These are phyloP conservation scores for Chalciporus piperatus DNA, from an alignment of 768 basidiomycete genomes.

Conservation along the genomic window DNA sequence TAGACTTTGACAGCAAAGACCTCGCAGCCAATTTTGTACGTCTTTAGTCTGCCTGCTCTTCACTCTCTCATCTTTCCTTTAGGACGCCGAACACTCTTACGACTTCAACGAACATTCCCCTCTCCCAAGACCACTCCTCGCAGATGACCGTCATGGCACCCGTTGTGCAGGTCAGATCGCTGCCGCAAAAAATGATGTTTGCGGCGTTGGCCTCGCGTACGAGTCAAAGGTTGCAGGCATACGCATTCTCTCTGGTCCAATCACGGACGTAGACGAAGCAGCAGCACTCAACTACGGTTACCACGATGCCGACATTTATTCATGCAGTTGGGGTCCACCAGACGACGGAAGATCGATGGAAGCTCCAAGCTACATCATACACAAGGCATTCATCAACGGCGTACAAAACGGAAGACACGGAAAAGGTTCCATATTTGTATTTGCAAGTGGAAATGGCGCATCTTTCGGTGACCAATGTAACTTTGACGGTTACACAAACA, in stretches of 20 bases:
- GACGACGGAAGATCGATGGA: slow-evolving; percentile 96
- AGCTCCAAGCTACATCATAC: slow-evolving; percentile 84
- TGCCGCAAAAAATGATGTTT: slow-evolving; percentile 87
- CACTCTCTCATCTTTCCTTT: background rate
- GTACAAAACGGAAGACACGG: slow-evolving; percentile 86
- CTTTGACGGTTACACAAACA: slow-evolving; percentile 99
- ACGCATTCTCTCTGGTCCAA: slow-evolving; percentile 91
- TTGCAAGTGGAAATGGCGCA: slow-evolving; percentile 96
- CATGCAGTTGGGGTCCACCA: slow-evolving; percentile 97
- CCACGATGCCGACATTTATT: slow-evolving; percentile 85
- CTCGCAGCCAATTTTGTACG: slow-evolving; percentile 90
- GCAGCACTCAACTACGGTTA: slow-evolving; percentile 92
- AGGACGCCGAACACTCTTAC: slow-evolving; percentile 87
- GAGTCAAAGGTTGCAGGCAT: slow-evolving; percentile 89
- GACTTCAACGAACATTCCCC: slow-evolving; percentile 94
- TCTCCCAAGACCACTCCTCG: slow-evolving; percentile 82
- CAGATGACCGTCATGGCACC: slow-evolving; percentile 95
- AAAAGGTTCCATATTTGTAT: slow-evolving; percentile 93
- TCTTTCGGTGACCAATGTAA: slow-evolving; percentile 93
- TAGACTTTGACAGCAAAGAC: slow-evolving; percentile 88
- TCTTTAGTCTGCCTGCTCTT: slow-evolving; percentile 11
- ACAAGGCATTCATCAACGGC: slow-evolving; percentile 92
- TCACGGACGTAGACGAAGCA: slow-evolving; percentile 95
- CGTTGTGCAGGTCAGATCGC: slow-evolving; percentile 97
- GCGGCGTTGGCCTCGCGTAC: slow-evolving; percentile 94